A percentile compares a stretch with the other conserved stretches of the same genome.
Evolutionary conservation across 177 flowering plant genomes (phyloP).

Genomic region (Vitis hybrid): DNA sequence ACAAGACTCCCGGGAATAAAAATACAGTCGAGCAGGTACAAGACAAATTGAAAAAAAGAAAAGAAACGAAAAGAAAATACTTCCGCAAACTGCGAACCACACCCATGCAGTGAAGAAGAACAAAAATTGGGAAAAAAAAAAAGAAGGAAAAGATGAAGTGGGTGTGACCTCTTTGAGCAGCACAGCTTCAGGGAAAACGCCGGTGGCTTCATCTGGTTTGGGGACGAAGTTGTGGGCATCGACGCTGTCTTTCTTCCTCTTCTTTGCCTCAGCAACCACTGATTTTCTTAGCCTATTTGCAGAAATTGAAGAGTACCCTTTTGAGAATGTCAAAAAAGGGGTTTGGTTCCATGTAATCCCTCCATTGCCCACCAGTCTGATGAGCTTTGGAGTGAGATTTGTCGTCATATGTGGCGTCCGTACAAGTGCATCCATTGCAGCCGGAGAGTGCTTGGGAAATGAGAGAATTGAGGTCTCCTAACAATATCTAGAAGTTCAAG

Average conservation of each 20-base stretch:
- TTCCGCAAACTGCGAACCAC: not conserved
- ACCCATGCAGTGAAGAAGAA: not conserved
- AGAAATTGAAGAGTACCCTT: conserved; percentile 22
- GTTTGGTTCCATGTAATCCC: conserved; percentile 5
- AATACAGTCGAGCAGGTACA: not conserved
- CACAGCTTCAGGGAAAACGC: conserved; percentile 85
- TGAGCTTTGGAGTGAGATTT: conserved; percentile 5
- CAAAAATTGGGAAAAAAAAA: not conserved
- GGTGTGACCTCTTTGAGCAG: conserved; percentile 70
- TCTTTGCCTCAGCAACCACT: conserved; percentile 42
- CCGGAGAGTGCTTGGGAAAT: too few species aligned
- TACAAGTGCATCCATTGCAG: conserved; percentile 35
- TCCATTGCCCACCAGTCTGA: not conserved
- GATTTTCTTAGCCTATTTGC: conserved; percentile 20
- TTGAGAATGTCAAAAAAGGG: conserved; percentile 15
- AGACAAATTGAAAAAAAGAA: not conserved
- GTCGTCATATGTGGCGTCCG: conserved; percentile 10
- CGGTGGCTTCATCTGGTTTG: conserved; percentile 72
- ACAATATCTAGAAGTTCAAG: too few species aligned
- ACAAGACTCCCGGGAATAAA: not conserved
- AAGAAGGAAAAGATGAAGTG: not conserved
- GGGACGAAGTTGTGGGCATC: conserved; percentile 61
- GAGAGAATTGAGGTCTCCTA: not conserved
- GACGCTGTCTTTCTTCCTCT: conserved; percentile 27
- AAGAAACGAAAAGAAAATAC: not conserved